Evolutionary conservation across 257 asterid species (phyloP).

Genomic region (Solanum rostratum): DNA sequence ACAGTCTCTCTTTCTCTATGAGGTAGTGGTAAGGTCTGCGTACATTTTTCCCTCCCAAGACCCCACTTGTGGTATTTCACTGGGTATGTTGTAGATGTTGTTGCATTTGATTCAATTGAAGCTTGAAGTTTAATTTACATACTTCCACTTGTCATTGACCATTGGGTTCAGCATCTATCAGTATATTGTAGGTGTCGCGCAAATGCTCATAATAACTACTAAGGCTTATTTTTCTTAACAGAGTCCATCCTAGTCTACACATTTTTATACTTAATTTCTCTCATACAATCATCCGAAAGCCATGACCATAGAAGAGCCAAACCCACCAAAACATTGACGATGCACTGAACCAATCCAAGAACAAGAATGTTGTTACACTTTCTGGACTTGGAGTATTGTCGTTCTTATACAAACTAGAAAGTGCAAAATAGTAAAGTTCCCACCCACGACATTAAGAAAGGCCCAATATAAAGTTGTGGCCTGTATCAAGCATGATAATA

Average conservation of each 20-base stretch:
- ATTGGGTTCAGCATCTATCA: not conserved
- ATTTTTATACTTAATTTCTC: not conserved
- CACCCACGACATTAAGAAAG: not conserved
- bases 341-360: not conserved
- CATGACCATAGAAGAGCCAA: not conserved
- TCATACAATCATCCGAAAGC: not conserved
- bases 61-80: too few species aligned
- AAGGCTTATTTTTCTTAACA: not conserved
- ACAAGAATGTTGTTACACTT: not conserved
- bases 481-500: not conserved
- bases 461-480: not conserved
- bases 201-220: not conserved
- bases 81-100: too few species aligned
- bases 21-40: too few species aligned
- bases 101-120: not conserved
- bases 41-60: too few species aligned
- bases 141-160: not conserved
- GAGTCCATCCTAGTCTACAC: not conserved
- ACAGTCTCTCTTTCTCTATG: too few species aligned
- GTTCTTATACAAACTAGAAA: not conserved
- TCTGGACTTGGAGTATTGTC: not conserved
- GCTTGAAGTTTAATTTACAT: not conserved
- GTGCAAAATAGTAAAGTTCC: not conserved
- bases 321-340: not conserved
- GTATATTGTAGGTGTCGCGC: not conserved